Percentiles rank a stretch among this genome's conserved stretches.
Conservation (phyloP, 1,139 yeast species). For the Suhomyces choctaworum region DNA sequence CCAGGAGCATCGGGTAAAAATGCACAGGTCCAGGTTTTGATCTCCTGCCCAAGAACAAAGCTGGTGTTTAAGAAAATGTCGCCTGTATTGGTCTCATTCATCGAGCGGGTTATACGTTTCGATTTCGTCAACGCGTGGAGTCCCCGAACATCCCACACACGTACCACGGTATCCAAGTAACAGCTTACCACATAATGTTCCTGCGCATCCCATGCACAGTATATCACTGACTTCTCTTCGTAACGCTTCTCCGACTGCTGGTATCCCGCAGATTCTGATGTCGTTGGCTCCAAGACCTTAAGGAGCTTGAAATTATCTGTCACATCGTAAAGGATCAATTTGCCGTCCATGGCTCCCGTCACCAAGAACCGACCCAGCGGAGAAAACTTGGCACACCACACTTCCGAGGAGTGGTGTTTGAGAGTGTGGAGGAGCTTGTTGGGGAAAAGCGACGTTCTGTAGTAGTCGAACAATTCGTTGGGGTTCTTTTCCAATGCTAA, state of each 20-base stretch:
- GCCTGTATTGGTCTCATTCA: slow-evolving; percentile 15
- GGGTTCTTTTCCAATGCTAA: slow-evolving; percentile 13
- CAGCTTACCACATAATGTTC: slow-evolving; percentile 68
- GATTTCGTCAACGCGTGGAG: slow-evolving; percentile 25
- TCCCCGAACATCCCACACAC: slow-evolving; percentile 63
- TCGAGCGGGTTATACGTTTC: slow-evolving; percentile 28
- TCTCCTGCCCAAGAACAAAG: slow-evolving; percentile 42
- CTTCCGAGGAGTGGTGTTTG: slow-evolving; percentile 66
- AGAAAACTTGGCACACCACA: slow-evolving; percentile 80
- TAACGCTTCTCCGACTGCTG: slow-evolving; percentile 26
- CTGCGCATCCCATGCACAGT: slow-evolving; percentile 72
- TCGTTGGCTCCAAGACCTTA: slow-evolving; percentile 34
- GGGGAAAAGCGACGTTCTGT: slow-evolving; percentile 43
- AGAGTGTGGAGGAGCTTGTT: slow-evolving; percentile 40
- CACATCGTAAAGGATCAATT: slow-evolving; percentile 68
- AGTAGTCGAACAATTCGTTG: slow-evolving; percentile 10
- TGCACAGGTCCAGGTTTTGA: slow-evolving; percentile 64
- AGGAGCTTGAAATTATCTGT: slow-evolving; percentile 49
- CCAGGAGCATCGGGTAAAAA: slow-evolving; percentile 53
- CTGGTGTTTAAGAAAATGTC: slow-evolving; percentile 30
- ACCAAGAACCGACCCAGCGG: slow-evolving; percentile 76
- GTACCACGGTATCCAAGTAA: slow-evolving; percentile 64
- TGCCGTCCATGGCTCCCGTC: slow-evolving; percentile 72
- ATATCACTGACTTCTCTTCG: slow-evolving; percentile 53
- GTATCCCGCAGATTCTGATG: slow-evolving; percentile 36